phyloP scores from a whole-genome alignment of 495 filamentous ascomycete species.

The Talaromyces proteolyticus region DNA sequence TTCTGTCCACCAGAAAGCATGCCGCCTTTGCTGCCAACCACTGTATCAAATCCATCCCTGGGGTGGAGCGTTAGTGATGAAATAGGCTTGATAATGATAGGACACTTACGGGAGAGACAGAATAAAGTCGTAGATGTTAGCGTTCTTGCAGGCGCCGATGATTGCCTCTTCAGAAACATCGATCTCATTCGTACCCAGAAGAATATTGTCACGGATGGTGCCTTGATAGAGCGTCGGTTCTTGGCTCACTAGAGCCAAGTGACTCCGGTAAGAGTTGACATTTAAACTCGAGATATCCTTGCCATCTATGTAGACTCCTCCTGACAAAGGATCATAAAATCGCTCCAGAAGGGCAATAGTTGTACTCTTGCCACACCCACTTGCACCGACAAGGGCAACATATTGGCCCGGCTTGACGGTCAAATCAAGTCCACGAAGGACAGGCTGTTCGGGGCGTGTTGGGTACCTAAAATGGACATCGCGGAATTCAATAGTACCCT shows the following conservation, averaged over 20 bases:
- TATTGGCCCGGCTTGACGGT: conserved; percentile 71
- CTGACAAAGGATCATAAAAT: conserved; percentile 77
- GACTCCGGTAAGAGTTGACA: conserved; percentile 69
- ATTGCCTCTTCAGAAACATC: conserved; percentile 64
- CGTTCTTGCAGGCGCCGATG: conserved; percentile 72
- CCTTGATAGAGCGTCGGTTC: conserved; percentile 87
- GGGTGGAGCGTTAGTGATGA: conserved; percentile 23
- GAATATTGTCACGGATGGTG: conserved; percentile 57
- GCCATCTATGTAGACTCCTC: conserved; percentile 67
- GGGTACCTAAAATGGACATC: conserved; percentile 82
- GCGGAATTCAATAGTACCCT: conserved; percentile 70
- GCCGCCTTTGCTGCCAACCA: conserved; percentile 71
- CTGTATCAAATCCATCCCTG: conserved; percentile 67
- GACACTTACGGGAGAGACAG: conserved; percentile 53
- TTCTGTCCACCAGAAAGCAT: conserved; percentile 81
- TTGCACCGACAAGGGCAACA: conserved; percentile 74
- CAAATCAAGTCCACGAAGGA: conserved; percentile 68
- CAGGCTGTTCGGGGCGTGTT: conserved; percentile 71
- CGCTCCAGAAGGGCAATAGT: conserved; percentile 75
- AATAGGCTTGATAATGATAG: not conserved
- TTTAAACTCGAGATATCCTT: conserved; percentile 69
- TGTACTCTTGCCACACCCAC: conserved; percentile 80
- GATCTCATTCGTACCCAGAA: conserved; percentile 59
- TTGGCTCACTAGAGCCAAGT: conserved; percentile 76
- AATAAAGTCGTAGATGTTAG: conserved; percentile 92